phyloP scores from a whole-genome alignment of 2,329 filamentous ascomycete genomes.

The Escovopsis sp. region DNA sequence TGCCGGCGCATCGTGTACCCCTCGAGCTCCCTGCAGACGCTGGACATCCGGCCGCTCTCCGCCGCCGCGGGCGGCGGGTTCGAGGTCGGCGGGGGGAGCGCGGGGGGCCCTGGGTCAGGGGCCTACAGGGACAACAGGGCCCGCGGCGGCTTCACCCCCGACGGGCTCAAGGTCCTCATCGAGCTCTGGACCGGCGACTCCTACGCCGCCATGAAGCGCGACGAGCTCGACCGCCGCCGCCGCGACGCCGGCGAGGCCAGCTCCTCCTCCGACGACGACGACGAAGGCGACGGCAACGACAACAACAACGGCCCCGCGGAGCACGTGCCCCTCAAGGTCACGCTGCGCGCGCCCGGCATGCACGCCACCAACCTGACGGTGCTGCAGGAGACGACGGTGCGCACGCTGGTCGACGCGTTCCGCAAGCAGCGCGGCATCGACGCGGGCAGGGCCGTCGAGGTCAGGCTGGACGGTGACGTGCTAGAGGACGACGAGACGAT shows the following conservation, averaged over 20 bases:
- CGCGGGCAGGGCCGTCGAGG: slow-evolving; percentile 36
- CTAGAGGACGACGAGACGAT: slow-evolving; percentile 47
- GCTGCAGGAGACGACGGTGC: slow-evolving; percentile 41
- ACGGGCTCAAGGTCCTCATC: slow-evolving; percentile 50
- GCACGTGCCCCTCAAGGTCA: slow-evolving; percentile 30
- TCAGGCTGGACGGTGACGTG: slow-evolving; percentile 64
- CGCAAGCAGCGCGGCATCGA: slow-evolving; percentile 37
- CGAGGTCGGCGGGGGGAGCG: slow-evolving; percentile 19
- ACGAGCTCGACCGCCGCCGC: slow-evolving; percentile 32
- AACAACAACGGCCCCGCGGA: slow-evolving; percentile 9
- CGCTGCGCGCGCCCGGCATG: slow-evolving; percentile 36
- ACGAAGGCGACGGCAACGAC: slow-evolving; percentile 19
- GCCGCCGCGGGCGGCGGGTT: slow-evolving; percentile 23
- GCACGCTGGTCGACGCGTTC: slow-evolving; percentile 48
- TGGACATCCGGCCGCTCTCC: slow-evolving; percentile 40
- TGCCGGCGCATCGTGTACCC: slow-evolving; percentile 58
- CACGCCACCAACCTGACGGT: slow-evolving; percentile 38
- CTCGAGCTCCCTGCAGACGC: slow-evolving; percentile 54
- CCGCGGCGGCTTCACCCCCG: slow-evolving; percentile 1
- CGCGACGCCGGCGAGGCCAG: slow-evolving; percentile 25
- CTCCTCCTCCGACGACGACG: too few species aligned
- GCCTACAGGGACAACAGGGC: too few species aligned
- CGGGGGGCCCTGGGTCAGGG: slow-evolving; percentile 31
- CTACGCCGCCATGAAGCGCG: slow-evolving; percentile 33
- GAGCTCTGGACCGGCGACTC: slow-evolving; percentile 61